Percentiles rank a stretch among this genome's conserved stretches.
Conservation (phyloP, 768 basidiomycete species). For the Tubosaeta sp. region DNA sequence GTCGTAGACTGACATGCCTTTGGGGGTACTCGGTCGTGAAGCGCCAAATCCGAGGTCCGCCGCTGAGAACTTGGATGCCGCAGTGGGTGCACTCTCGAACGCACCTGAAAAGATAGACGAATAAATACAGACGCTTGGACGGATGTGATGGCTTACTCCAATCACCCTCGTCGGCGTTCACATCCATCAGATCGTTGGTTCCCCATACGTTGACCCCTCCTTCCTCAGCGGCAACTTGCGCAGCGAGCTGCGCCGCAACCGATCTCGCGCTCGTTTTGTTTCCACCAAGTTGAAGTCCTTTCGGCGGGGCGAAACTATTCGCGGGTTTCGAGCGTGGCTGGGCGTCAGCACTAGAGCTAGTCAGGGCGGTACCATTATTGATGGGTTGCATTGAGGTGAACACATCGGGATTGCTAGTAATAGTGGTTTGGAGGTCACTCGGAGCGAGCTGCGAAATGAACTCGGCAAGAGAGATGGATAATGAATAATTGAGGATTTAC, state of each 20-base stretch:
- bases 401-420: conserved; percentile 40
- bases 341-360: not conserved
- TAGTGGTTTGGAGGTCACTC: conserved; percentile 68
- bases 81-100: conserved; percentile 58
- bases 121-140: not conserved
- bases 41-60: conserved; percentile 25
- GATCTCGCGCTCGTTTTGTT: conserved; percentile 41
- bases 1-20: conserved; percentile 4
- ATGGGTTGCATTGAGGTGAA: conserved; percentile 40
- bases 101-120: conserved; percentile 46
- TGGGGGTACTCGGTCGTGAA: conserved; percentile 10
- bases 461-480: not conserved
- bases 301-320: conserved; percentile 36
- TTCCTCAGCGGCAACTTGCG: conserved; percentile 44
- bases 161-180: conserved; percentile 89
- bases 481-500: conserved; percentile 32
- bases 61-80: conserved; percentile 22
- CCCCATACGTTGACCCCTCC: conserved; percentile 60
- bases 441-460: conserved; percentile 51
- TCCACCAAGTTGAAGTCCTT: conserved; percentile 68
- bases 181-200: conserved; percentile 81
- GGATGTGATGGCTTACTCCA: conserved; percentile 65
- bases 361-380: not conserved
- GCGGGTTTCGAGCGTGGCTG: conserved; percentile 5
- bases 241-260: conserved; percentile 53